Base-by-base conservation (phyloP, 192 early-diverging fungal species). In the Thamnidium elegans region DNA sequence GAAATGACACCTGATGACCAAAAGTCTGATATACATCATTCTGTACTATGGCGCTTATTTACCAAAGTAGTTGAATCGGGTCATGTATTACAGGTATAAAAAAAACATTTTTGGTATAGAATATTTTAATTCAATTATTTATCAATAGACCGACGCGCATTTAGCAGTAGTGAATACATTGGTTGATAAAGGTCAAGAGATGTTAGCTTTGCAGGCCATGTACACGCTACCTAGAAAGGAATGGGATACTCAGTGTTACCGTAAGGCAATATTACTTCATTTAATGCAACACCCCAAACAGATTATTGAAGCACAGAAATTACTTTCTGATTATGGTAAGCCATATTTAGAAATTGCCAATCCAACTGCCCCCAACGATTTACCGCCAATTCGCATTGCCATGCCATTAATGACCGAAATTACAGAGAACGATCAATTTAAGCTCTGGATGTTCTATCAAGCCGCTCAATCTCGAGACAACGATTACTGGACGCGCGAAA, bases 11-110 rank as follows among this genome's bases (percentile, higher is more conserved):
- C 47, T 19, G 15, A 7, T 36, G 30, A 31, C 19, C 10, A 47
- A 56, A 39, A 39, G 36, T 39, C 9, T 10, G 52, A 54, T 14
- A 65, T 65, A 13, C 23, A 55, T 1, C 42, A 65, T 32, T 45
- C 53, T 9, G 39, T 69, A 10, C 34, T 69, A 21, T 69, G 60
- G 60, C 23, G n/a, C 1, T 26, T 69, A 19, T 69, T 69, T 58
- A 47, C 58, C 34, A 69, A 69, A 45, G 67, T 69, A 14, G 34
- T 69, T n/a, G 58, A 62, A 10, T 51, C 67, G 39, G 67, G 67
- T 17, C 62, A 69, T 56, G 53, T 46, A 21, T 20, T 69, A 30
- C 60, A 69, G 17, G 61, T 55, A 46, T 53, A 26, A 58, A 8
- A 42, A 47, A 30, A 48, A 46, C n/a, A n/a, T n/a, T n/a, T n/a